Conservation (phyloP, 106 monocot genomes). For the Hemerocallis citrina region DNA sequence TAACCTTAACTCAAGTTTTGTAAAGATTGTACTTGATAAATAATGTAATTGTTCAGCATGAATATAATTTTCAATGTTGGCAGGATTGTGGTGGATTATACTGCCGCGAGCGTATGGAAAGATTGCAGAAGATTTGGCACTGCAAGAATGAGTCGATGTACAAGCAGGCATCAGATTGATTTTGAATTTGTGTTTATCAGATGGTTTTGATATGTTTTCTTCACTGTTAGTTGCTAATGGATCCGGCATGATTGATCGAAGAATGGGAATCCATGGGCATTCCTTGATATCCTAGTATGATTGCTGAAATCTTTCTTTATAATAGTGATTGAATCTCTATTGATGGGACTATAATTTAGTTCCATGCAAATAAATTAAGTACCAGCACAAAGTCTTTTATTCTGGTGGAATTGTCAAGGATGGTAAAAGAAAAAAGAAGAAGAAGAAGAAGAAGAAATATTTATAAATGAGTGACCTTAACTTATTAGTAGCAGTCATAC, state of each 20-base stretch:
- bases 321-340: not conserved
- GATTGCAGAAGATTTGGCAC: slow-evolving; percentile 20
- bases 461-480: no score
- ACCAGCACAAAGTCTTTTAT: no score
- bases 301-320: not conserved
- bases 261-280: slow-evolving; percentile 54
- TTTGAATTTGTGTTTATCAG: slow-evolving; percentile 37
- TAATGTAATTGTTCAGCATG: not conserved
- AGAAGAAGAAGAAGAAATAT: no score
- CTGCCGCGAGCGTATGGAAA: slow-evolving; percentile 41
- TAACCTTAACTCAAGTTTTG: no score
- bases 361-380: no score
- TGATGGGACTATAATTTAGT: no score
- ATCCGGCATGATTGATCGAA: slow-evolving; percentile 48
- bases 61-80: not conserved
- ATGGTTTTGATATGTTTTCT: slow-evolving; percentile 56
- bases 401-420: no score
- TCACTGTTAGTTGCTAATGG: slow-evolving; percentile 39
- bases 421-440: no score
- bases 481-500: no score
- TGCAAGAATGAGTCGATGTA: slow-evolving; percentile 39
- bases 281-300: slow-evolving; percentile 45
- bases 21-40: not conserved
- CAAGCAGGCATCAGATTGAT: slow-evolving; percentile 45
- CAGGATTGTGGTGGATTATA: slow-evolving; percentile 48